Conservation (phyloP, 345 rosid genomes). For the Salix dunnii region DNA sequence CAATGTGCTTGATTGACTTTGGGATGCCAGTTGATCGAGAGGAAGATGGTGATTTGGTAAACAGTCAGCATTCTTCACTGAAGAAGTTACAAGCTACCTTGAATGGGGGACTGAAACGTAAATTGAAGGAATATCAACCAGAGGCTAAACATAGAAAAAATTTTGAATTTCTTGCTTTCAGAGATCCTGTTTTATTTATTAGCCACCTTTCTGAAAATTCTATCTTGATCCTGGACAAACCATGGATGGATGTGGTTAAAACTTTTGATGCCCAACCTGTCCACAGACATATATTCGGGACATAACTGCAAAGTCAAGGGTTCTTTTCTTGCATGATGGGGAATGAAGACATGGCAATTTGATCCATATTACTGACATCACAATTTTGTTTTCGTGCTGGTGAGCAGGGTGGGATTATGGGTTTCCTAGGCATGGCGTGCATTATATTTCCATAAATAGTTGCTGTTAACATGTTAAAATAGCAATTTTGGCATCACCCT, state of each 20-base stretch:
- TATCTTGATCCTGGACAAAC: conserved; percentile 76
- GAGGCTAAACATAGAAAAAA: conserved; percentile 54
- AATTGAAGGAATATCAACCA: conserved; percentile 39
- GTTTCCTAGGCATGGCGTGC: conserved; percentile 1
- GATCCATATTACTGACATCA: conserved; percentile 7
- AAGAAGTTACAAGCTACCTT: conserved; percentile 40
- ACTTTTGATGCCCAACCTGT: conserved; percentile 69
- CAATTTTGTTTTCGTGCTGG: conserved; percentile 5
- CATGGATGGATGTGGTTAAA: conserved; percentile 87
- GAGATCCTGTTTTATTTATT: conserved; percentile 81
- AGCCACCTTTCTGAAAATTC: conserved; percentile 76
- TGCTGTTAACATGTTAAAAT: conserved; percentile 8
- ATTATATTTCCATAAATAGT: conserved; percentile 15
- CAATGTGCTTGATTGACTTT: conserved; percentile 81
- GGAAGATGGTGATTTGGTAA: conserved; percentile 48
- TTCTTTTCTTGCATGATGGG: background rate
- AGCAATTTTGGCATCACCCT: background rate
- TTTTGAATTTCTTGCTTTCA: conserved; percentile 70
- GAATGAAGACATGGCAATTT: conserved; percentile 16
- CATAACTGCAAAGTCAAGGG: conserved; percentile 30
- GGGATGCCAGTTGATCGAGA: conserved; percentile 69
- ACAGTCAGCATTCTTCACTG: conserved; percentile 37
- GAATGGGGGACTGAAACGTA: conserved; percentile 52
- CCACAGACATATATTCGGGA: conserved; percentile 88
- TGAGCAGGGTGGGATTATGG: conserved; percentile 2